Base-by-base conservation (phyloP, 495 filamentous ascomycete species). In the Amorphotheca resinae region DNA sequence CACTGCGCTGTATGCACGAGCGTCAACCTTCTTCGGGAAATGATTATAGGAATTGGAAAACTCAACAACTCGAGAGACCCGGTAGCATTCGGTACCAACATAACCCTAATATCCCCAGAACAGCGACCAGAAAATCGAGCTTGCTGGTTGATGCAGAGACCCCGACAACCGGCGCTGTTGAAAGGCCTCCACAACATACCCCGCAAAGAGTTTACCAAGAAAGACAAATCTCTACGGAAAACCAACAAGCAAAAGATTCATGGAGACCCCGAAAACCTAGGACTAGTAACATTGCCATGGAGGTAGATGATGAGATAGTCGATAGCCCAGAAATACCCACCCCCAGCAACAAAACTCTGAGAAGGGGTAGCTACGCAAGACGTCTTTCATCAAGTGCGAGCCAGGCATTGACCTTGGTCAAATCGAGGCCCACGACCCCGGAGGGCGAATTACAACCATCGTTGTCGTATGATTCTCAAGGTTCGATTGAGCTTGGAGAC, bases 281-380 rank as follows among this genome's bases (percentile, higher is more conserved):
- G 11, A 15, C 36, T 16, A 46, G 36, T 21, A 40, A 30, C n/a
- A 15, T 35, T 11, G 8, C 17, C 5, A 40, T 41, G 35, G 36
- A 46, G 26, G 44, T 41, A 9, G 44, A 40, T 18, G 44, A 41
- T 8, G 42, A 45, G 4, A 46, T 46, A 22, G 23, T 45, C 21
- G 37, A 40, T 18, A 40, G 36, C 22, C 30, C 36, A 8, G 34
- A 3, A 41, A 11, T n/a, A 40, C 15, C 9, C 1, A 2, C 18
- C 0, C 33, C 15, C 22, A 23, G 1, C 38, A 26, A 20, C 1
- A 3, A 9, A 20, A 11, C 23, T 4, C 14, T 14, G 15, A 15
- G 22, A 25, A 37, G 17, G 26, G 40, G 16, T 35, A 1, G 7
- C 14, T 17, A 12, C 17, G 9, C 9, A 15, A 41, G 34, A 37